Base-by-base conservation (phyloP, 352 stramenopile species). In the Globisporangium ultimum region DNA sequence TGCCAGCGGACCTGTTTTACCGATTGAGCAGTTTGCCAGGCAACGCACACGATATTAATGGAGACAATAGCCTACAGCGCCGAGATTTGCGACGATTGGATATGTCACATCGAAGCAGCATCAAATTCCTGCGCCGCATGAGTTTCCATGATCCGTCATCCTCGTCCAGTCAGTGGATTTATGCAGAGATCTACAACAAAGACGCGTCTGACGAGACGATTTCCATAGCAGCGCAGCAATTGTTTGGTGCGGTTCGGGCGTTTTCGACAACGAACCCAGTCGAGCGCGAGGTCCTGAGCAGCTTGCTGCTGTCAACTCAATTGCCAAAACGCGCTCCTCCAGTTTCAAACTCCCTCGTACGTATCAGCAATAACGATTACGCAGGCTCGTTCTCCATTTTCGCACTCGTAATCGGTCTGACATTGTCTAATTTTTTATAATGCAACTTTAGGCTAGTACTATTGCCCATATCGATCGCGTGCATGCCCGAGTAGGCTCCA, bases 391-490 rank as follows among this genome's bases (percentile, higher is more conserved):
- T n/a, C n/a, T n/a, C n/a, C n/a, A n/a, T n/a, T n/a, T n/a, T n/a
- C n/a, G n/a, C n/a, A n/a, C 24, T 28, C 5, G 24, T 2, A 28
- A 28, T 28, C 24, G 24, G 24, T 5, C 24, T 28, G 24, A 28
- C 10, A 41, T 34, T 34, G n/a, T 55, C 3, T 38, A 54, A 22
- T 48, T 34, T 61, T 17, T 46, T 57, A 28, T 53, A 24, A 3
- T 40, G 17, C 18, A n/a, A 10, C 41, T 50, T 45, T 55, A 88
- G 78, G 68, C 69, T 32, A 55, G 53, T 18, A 63, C 50, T 1
- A 49, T 86, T 0, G 65, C 69, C 0, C 53, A 58, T 2, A 74
- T 90, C 12, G 78, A 85, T 10, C 78, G 78, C 12, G 66, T 80
- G 0, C 64, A 80, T 15, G 59, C 64, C 21, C 72, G 51, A 12